Base-by-base conservation (phyloP, 345 rosid species). In the Salix brachista region DNA sequence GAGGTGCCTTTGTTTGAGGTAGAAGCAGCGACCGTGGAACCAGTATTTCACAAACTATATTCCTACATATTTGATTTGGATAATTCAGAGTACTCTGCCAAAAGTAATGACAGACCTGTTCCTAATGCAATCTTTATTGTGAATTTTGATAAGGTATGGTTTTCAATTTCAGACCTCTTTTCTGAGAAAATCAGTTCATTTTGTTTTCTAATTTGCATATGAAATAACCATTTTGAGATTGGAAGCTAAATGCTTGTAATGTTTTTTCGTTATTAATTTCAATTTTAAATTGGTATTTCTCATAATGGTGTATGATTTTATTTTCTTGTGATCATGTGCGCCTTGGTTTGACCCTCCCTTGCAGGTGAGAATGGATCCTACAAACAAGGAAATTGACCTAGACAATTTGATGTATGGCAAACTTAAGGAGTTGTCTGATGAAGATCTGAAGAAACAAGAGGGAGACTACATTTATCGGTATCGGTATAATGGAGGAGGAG, bases 401-500 rank as follows among this genome's bases (percentile, higher is more conserved):
- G 92, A 92, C 75, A 86, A 74, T 79, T 83, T 91, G 64, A 87
- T 94, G 95, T 85, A 84, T 88, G 82, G 87, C 54, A 85, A 82
- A 84, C 82, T 92, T 65, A 71, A 83, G 74, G 91, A 74, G 41
- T 84, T 94, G 77, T 86, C 86, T 75, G 94, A 91, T 21, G 98
- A 92, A 80, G 98, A 92, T 50, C 82, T 86, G 90, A 87, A 80
- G 76, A 92, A 91, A 80, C 99, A 96, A 87, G 98, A 94, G 83
- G 98, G 94, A 58, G 97, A 85, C 75, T 96, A 96, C 81, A 85
- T 96, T 78, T 96, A 96, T 83, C 95, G 93, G 65, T 96, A 96
- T 84, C 90, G 91, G 71, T 96, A 96, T 86, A 90, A 92, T 87
- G 97, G 97, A 54, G 99, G 99, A 67, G 99, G 98, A 81, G 97